These are phyloP conservation scores for Fusarium brachygibbosum DNA, from an alignment of 2,329 filamentous ascomycete genomes.

Conservation along the genomic window DNA sequence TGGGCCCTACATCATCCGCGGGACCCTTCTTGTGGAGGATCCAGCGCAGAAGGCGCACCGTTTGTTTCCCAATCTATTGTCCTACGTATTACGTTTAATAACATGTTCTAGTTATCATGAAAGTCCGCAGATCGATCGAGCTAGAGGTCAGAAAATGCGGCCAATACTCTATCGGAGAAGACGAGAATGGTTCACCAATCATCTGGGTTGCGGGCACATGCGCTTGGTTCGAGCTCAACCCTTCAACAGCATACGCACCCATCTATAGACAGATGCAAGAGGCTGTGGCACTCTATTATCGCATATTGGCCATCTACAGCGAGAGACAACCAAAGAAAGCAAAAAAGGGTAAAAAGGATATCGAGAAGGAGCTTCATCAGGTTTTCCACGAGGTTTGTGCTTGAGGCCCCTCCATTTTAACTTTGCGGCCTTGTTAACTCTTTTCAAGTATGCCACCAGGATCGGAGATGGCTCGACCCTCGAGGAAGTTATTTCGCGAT, in stretches of 20 bases:
- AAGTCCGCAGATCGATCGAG: slow-evolving; percentile 49
- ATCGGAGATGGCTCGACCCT: slow-evolving; percentile 67
- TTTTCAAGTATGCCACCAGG: slow-evolving; percentile 62
- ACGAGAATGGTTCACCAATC: slow-evolving; percentile 64
- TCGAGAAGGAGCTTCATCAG: slow-evolving; percentile 47
- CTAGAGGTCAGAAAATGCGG: slow-evolving; percentile 68
- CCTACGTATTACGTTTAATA: slow-evolving; percentile 29
- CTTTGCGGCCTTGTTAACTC: slow-evolving; percentile 6
- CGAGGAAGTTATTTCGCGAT: slow-evolving; percentile 63
- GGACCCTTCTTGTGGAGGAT: slow-evolving; percentile 67
- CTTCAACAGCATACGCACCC: slow-evolving; percentile 67
- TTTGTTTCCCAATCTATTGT: slow-evolving; percentile 49
- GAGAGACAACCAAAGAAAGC: slow-evolving; percentile 50
- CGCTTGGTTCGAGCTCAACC: slow-evolving; percentile 77
- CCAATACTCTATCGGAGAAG: slow-evolving; percentile 67
- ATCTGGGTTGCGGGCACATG: slow-evolving; percentile 72
- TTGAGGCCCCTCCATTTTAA: neutral
- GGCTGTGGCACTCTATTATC: slow-evolving; percentile 74
- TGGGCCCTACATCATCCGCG: slow-evolving; percentile 73
- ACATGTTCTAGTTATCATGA: slow-evolving; percentile 51
- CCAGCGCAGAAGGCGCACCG: slow-evolving; percentile 53
- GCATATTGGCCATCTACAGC: slow-evolving; percentile 69
- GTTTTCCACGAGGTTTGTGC: slow-evolving; percentile 53
- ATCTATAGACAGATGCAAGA: slow-evolving; percentile 73
- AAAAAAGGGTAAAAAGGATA: slow-evolving; percentile 50